These are phyloP conservation scores for Jasminum sambac DNA, from an alignment of 257 asterid genomes.

Conservation along the genomic window DNA sequence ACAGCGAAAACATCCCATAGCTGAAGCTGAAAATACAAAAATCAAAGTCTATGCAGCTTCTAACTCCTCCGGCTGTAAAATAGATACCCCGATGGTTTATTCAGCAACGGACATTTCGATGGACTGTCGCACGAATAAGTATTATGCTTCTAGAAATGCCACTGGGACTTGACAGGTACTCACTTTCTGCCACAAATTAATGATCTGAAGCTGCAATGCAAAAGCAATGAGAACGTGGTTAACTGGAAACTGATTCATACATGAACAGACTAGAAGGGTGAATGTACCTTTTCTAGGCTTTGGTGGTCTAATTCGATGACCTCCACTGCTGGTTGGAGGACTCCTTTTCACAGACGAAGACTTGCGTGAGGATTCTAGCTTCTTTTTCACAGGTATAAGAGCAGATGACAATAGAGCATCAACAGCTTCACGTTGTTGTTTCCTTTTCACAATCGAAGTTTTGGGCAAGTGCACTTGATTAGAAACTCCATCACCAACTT, in stretches of 20 bases:
- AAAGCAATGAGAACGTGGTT: conserved; percentile 20
- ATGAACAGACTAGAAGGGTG: conserved; percentile 2
- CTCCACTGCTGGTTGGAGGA: conserved; percentile 32
- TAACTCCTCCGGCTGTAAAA: conserved; percentile 26
- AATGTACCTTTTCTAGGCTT: conserved; percentile 52
- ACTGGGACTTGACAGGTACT: conserved; percentile 11
- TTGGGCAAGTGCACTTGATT: conserved; percentile 39
- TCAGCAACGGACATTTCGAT: conserved; percentile 9
- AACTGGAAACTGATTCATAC: conserved; percentile 5
- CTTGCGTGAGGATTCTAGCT: conserved; percentile 50
- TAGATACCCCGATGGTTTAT: conserved; percentile 12
- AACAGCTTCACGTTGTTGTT: conserved; percentile 89
- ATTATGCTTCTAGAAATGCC: conserved; percentile 18
- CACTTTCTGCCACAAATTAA: conserved; percentile 5
- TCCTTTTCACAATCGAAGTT: conserved; percentile 53
- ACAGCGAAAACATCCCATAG: neutral
- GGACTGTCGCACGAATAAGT: conserved; percentile 21
- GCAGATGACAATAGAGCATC: conserved; percentile 94
- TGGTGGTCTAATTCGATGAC: conserved; percentile 42
- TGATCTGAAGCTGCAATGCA: conserved; percentile 28
- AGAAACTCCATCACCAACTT: conserved; percentile 30
- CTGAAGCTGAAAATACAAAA: neutral
- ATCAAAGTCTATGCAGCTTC: conserved; percentile 1
- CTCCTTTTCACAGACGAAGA: conserved; percentile 48
- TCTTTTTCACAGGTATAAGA: conserved; percentile 74